Evolutionary conservation across 208 protist species (phyloP).

Genomic region (Trichomonas tenax): DNA sequence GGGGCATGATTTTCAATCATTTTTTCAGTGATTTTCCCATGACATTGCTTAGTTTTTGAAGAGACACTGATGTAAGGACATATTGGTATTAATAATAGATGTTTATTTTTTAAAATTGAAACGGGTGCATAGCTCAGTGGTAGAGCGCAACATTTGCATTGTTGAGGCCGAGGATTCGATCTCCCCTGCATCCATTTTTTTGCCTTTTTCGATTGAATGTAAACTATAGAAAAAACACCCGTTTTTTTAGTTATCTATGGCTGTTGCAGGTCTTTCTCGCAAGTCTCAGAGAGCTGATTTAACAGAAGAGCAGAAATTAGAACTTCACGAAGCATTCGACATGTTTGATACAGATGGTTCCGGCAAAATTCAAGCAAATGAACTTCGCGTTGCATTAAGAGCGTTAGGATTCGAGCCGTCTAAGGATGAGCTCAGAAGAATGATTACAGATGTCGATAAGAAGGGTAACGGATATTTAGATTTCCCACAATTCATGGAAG

Average conservation of each 20-base stretch:
- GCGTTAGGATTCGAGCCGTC: constrained; percentile 49
- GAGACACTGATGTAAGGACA: no score
- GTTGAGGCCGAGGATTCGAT: no score
- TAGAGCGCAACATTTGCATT: no score
- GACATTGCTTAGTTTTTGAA: no score
- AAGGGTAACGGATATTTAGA: neutral
- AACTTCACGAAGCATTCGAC: constrained; percentile 51
- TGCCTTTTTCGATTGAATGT: no score
- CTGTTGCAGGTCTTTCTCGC: neutral
- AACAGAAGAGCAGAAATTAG: constrained; percentile 48
- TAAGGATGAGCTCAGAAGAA: constrained; percentile 46
- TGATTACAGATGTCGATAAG: constrained; percentile 39
- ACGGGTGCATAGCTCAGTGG: no score
- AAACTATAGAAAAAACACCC: no score
- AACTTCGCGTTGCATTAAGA: constrained; percentile 45
- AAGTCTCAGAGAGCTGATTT: constrained; percentile 19
- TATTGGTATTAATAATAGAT: no score
- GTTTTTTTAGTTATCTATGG: neutral
- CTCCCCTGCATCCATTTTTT: no score
- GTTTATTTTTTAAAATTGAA: no score
- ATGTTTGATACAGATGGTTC: constrained; percentile 52
- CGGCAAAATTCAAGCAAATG: constrained; percentile 46
- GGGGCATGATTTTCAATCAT: no score
- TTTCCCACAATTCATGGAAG: constrained; percentile 21
- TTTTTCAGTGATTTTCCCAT: no score